Conservation (phyloP, 306 rosid genomes). For the Castanea crenata region DNA sequence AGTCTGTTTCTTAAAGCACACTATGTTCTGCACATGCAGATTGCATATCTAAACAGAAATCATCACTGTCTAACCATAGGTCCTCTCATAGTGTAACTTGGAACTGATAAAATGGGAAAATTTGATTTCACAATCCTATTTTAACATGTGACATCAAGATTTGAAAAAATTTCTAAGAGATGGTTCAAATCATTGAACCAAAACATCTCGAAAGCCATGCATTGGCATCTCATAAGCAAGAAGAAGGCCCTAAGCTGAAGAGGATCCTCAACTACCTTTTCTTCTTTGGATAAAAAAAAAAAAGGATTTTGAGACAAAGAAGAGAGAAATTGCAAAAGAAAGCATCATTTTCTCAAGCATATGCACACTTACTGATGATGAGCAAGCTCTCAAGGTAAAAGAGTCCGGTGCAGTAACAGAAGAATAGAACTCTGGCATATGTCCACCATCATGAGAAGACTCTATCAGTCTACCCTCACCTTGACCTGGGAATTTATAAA, state of each 20-base stretch:
- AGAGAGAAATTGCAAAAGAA: neutral
- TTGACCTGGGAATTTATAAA: constrained; percentile 42
- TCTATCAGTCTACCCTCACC: constrained; percentile 23
- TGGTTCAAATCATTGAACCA: neutral
- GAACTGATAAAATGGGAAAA: neutral
- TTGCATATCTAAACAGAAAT: neutral
- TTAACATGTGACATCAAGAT: neutral
- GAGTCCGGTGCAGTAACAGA: constrained; percentile 26
- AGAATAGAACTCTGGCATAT: constrained; percentile 25
- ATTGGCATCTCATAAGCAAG: neutral
- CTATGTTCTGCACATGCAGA: neutral
- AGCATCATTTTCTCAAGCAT: constrained; percentile 2
- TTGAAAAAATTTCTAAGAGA: neutral
- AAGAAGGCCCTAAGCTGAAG: neutral
- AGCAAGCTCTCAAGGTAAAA: constrained; percentile 59
- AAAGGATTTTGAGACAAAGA: neutral
- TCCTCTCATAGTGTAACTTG: neutral
- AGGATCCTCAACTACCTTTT: neutral
- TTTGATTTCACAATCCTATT: neutral
- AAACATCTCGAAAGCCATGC: neutral
- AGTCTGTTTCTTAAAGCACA: neutral
- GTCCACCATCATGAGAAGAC: constrained; percentile 37
- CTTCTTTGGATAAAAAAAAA: no score
- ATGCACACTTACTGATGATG: constrained; percentile 62
- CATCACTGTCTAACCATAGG: neutral